Conservation (phyloP, 495 filamentous ascomycete genomes). For the Pseudotulostoma volvatum region DNA sequence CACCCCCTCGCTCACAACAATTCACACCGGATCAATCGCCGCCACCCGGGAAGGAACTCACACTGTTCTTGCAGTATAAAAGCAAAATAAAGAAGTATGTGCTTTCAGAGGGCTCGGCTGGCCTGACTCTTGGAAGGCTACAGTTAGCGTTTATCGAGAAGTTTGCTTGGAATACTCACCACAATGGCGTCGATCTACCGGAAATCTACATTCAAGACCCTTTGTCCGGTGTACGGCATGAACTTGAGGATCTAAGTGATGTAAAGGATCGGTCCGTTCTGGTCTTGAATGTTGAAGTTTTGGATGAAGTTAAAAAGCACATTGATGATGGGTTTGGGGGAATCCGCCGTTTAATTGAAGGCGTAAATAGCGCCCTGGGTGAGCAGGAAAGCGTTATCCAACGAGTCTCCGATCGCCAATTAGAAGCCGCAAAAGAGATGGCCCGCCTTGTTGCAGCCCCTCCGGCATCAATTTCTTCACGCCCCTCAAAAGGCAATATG, state of each 20-base stretch:
- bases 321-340: conserved; percentile 85
- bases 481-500: conserved; percentile 7
- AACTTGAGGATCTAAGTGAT: conserved; percentile 86
- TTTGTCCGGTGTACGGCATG: conserved; percentile 83
- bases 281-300: conserved; percentile 80
- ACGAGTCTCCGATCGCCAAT: conserved; percentile 78
- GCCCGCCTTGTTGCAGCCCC: conserved; percentile 61
- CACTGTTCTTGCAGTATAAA: conserved; percentile 93
- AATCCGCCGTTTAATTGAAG: conserved; percentile 61
- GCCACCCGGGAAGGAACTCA: conserved; percentile 72
- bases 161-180: conserved; percentile 95
- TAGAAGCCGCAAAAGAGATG: conserved; percentile 82
- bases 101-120: conserved; percentile 64
- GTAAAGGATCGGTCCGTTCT: conserved; percentile 91
- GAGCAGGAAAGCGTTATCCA: conserved; percentile 67
- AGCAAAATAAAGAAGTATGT: conserved; percentile 94
- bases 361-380: conserved; percentile 60
- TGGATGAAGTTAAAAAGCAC: conserved; percentile 93
- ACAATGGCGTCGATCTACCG: conserved; percentile 80
- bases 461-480: conserved; percentile 24
- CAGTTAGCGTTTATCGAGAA: conserved; percentile 99
- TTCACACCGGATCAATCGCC: conserved; percentile 56
- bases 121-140: conserved; percentile 68
- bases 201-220: conserved; percentile 98
- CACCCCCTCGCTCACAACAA: conserved; percentile 29